Base-by-base conservation (phyloP, 208 protist genomes). In the Leishmania martiniquensis region DNA sequence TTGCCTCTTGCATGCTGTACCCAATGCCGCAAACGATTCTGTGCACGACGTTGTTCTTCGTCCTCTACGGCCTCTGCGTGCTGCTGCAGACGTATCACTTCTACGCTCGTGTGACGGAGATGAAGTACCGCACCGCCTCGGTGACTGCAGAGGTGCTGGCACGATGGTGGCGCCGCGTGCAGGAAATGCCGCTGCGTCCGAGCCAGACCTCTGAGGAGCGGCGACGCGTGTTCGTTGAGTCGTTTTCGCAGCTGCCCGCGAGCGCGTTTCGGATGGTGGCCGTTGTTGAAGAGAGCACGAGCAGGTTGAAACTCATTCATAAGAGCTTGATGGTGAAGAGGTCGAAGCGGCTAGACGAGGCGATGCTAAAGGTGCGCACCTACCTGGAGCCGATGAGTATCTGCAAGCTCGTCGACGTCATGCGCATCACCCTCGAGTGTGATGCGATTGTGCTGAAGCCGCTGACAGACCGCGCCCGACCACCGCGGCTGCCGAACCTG, bases 321-420 rank as follows among this genome's bases (percentile, higher is more conserved):
- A 97, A 97, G 77, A 87, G 90, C 72, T 76, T 97, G 12, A 76
- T 93, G 72, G 85, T 95, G 45, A 90, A 90, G 69, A 80, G 82
- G 20, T 66, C 87, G 12, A 85, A 87, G 73, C 88, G 93, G 1
- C 84, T 97, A 17, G 90, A 95, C 65, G 91, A 93, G 84, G 85
- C 72, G 37, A 94, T 87, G 37, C 81, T 95, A 10, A 67, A 73
- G 44, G 86, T 89, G 76, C 81, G 85, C 10, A 75, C 86, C 9
- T 95, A 97, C 80, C 78, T 88, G 59, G 93, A 97, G 78, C 90
- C 93, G 32, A 65, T 82, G 39, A 74, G 77, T n/a, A 84, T 94
- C 37, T 96, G 90, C 76, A 97, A 97, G 82, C 86, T 97, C 13
- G 76, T 94, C 4, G 94, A 97, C 70, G 88, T 93, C 13, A 92